Conservation (phyloP, 139 green algal species). For the Mychonastes homosphaera region DNA sequence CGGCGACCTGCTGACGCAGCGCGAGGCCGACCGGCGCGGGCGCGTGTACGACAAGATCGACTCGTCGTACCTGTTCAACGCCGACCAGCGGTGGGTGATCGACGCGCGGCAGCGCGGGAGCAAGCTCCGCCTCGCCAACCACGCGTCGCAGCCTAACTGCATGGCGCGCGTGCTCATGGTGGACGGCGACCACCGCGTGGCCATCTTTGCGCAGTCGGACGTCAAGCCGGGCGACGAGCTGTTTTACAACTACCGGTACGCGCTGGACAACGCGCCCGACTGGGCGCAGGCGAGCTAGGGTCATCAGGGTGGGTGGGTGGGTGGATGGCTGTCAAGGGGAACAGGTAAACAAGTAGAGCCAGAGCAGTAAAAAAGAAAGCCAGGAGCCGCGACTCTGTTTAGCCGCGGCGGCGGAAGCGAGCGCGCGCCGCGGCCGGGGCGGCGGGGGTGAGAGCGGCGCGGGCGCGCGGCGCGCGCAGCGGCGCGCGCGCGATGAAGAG, state of each 20-base stretch:
- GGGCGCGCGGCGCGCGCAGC: no score
- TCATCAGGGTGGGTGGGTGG: no score
- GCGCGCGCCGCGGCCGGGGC: no score
- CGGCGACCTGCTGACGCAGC: constrained; percentile 70
- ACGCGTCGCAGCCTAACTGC: constrained; percentile 29
- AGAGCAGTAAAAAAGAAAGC: no score
- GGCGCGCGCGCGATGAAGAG: no score
- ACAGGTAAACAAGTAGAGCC: no score
- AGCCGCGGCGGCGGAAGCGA: no score
- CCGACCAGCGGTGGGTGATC: constrained; percentile 76
- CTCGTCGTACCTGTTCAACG: constrained; percentile 84
- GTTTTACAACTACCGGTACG: constrained; percentile 38
- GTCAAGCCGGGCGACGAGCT: constrained; percentile 54
- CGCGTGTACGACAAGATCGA: constrained; percentile 70
- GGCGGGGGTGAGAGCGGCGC: no score
- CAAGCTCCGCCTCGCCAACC: constrained; percentile 85
- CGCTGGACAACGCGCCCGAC: no score
- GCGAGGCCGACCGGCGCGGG: constrained; percentile 78
- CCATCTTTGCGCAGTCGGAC: constrained; percentile 52
- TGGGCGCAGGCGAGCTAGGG: no score
- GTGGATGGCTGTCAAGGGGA: no score
- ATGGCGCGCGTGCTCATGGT: constrained; percentile 30
- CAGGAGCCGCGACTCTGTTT: no score
- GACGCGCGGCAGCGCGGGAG: constrained; percentile 71
- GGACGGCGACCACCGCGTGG: constrained; percentile 76